Evolutionary conservation across 768 basidiomycete species (phyloP).

Genomic region (Mycena albidolilacea): DNA sequence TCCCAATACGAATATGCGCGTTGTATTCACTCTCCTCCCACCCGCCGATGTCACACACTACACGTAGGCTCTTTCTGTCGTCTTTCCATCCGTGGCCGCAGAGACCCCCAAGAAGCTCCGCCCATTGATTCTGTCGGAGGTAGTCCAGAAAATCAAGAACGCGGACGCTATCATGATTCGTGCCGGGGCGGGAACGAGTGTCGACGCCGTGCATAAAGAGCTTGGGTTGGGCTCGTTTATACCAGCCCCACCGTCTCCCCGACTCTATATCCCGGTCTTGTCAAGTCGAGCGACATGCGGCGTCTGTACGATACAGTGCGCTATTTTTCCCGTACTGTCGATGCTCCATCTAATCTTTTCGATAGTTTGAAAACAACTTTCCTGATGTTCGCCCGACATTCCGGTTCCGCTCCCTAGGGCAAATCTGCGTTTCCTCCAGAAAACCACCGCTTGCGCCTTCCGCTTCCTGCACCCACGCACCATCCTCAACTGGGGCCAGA

Average conservation of each 20-base stretch:
- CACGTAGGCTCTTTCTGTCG: neutral
- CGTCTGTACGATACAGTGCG: conserved; percentile 19
- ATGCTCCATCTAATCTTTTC: neutral
- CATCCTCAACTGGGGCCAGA: conserved; percentile 12
- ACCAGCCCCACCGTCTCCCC: conserved; percentile 4
- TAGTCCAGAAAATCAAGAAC: neutral
- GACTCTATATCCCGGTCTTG: conserved; percentile 20
- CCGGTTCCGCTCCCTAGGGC: neutral
- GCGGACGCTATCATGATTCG: conserved; percentile 23
- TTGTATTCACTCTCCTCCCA: conserved; percentile 13
- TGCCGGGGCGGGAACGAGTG: conserved; percentile 22
- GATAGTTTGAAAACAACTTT: conserved; percentile 1
- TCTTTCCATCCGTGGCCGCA: neutral
- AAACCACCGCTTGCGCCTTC: conserved; percentile 7
- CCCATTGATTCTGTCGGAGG: neutral
- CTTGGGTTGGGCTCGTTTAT: conserved; percentile 15
- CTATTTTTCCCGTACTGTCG: neutral
- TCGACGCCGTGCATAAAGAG: conserved; percentile 10
- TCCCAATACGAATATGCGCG: conserved; percentile 2
- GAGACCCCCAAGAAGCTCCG: conserved; percentile 1
- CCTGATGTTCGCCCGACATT: conserved; percentile 14
- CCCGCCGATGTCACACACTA: conserved; percentile 10
- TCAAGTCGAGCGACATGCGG: conserved; percentile 5
- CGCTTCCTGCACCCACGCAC: conserved; percentile 8
- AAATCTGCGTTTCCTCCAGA: neutral